These are phyloP conservation scores for Asterochloris erici DNA, from an alignment of 139 green algal genomes.

Conservation along the genomic window DNA sequence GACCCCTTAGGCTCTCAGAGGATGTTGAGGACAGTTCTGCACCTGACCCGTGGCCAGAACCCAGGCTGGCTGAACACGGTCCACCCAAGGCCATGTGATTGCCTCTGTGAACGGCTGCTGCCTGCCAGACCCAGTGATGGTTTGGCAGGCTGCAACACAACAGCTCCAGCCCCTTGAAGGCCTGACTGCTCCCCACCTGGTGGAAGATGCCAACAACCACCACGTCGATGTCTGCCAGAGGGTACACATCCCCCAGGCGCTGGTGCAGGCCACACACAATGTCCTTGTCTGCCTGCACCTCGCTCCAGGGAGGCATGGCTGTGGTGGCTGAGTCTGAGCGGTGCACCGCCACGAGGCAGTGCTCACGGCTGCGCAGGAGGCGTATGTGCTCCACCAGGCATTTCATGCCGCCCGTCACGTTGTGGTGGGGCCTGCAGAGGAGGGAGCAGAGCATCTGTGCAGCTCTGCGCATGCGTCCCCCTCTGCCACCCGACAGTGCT, in stretches of 20 bases:
- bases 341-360: conserved; percentile 52
- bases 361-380: conserved; percentile 21
- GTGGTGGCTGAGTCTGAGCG: conserved; percentile 46
- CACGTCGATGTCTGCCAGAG: conserved; percentile 48
- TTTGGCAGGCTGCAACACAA: too few relatives aligned
- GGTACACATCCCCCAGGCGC: conserved; percentile 53
- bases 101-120: not conserved
- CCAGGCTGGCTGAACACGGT: not conserved
- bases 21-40: not conserved
- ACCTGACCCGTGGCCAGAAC: too few relatives aligned
- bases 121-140: not conserved
- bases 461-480: too few relatives aligned
- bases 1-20: not conserved
- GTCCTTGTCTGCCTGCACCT: conserved; percentile 38
- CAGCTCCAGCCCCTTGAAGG: too few relatives aligned
- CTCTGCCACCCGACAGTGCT: too few relatives aligned
- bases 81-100: not conserved
- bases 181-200: conserved; percentile 34
- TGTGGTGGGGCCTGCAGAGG: not conserved
- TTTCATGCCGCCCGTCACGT: conserved; percentile 60
- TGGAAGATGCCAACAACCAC: conserved; percentile 72
- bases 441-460: too few relatives aligned
- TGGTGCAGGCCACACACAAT: conserved; percentile 47
- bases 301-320: conserved; percentile 61
- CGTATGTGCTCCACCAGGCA: conserved; percentile 43